Conservation (phyloP, 805 yeast species). For the Lachancea kluyveri region DNA sequence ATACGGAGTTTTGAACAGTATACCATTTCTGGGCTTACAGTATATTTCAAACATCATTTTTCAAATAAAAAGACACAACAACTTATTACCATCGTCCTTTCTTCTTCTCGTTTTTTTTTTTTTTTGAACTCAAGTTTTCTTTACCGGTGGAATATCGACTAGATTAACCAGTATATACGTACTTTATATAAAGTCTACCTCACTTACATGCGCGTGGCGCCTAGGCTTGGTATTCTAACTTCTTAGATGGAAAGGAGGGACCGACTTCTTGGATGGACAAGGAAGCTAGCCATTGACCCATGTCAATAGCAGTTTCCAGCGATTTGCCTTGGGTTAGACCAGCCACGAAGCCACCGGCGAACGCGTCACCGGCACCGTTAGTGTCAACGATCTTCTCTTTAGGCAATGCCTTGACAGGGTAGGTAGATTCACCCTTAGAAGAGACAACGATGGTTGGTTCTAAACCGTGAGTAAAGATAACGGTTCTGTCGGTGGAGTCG, state of each 20-base stretch:
- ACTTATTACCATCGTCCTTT: no score
- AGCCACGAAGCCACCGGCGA: constrained; percentile 93
- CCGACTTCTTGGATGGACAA: constrained; percentile 90
- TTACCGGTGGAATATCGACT: no score
- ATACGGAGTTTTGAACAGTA: no score
- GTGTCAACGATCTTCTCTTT: constrained; percentile 73
- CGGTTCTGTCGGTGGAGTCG: constrained; percentile 71
- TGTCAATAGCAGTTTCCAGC: constrained; percentile 56
- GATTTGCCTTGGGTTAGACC: constrained; percentile 72
- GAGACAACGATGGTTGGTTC: constrained; percentile 81
- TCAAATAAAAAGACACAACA: not conserved
- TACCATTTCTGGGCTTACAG: not conserved
- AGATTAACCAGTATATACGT: not conserved
- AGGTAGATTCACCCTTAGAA: constrained; percentile 43
- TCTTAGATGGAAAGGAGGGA: constrained; percentile 85
- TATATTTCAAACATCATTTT: not conserved
- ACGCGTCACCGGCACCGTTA: constrained; percentile 99
- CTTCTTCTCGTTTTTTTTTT: no score
- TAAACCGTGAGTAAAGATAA: constrained; percentile 91
- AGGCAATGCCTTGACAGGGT: constrained; percentile 68
- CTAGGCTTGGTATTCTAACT: constrained; percentile 40
- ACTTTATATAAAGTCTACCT: not conserved
- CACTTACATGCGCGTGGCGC: not conserved
- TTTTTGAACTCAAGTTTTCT: no score
- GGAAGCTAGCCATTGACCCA: constrained; percentile 97